These are phyloP conservation scores for Polyrhizophydium stewartii DNA, from an alignment of 371 early-diverging fungal genomes.

Conservation along the genomic window DNA sequence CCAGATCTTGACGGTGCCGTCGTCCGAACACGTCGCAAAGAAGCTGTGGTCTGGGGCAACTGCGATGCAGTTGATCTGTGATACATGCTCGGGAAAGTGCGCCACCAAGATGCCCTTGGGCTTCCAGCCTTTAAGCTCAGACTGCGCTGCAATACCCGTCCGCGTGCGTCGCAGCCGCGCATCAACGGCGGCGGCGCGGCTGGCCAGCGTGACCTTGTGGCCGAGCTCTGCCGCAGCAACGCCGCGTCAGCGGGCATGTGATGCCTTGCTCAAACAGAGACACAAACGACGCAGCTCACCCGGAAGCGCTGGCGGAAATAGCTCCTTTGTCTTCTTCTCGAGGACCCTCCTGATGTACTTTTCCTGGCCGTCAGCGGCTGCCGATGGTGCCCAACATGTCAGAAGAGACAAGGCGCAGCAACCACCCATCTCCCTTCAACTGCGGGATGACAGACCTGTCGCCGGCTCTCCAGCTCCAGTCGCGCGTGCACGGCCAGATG, in stretches of 20 bases:
- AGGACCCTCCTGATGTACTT: conserved; percentile 21
- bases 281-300: conserved; percentile 24
- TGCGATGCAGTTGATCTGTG: conserved; percentile 66
- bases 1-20: conserved; percentile 46
- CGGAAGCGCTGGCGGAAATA: conserved; percentile 39
- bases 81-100: conserved; percentile 80
- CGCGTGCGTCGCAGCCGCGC: neutral
- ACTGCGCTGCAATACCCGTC: neutral
- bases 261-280: neutral
- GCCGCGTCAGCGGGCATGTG: neutral
- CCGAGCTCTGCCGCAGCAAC: conserved; percentile 21
- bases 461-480: neutral
- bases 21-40: conserved; percentile 31
- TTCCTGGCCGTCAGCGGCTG: conserved; percentile 25
- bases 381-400: neutral
- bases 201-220: conserved; percentile 11
- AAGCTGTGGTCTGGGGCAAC: conserved; percentile 67
- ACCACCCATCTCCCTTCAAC: neutral
- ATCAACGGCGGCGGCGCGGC: neutral
- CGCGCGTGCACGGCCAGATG: neutral
- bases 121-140: conserved; percentile 26
- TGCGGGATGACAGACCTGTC: neutral
- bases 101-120: conserved; percentile 59
- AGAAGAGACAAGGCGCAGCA: neutral
- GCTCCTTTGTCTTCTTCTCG: conserved; percentile 34